These are phyloP conservation scores for Pythium periplocum DNA, from an alignment of 352 stramenopile genomes.

Conservation along the genomic window DNA sequence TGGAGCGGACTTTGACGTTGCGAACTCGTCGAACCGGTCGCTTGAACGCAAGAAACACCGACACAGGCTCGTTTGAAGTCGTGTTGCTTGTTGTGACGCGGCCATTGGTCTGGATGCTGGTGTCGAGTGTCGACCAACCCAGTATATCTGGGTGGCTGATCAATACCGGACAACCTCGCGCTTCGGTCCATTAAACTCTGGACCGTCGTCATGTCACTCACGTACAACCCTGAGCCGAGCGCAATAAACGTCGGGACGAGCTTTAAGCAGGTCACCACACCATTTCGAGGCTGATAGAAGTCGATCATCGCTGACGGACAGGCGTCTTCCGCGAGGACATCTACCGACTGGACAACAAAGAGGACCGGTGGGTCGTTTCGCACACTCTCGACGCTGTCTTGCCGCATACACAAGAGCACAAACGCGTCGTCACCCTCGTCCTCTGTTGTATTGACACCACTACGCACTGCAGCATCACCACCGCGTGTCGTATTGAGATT, in stretches of 20 bases:
- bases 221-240: conserved; percentile 14
- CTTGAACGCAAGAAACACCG: conserved; percentile 12
- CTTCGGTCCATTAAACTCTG: not conserved
- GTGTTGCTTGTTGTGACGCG: not conserved
- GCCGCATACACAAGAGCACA: conserved; percentile 15
- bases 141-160: no score
- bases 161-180: no score
- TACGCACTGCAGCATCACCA: no score
- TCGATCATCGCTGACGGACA: conserved; percentile 8
- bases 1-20: conserved; percentile 1
- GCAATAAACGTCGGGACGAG: not conserved
- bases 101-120: not conserved
- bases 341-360: conserved; percentile 10
- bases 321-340: not conserved
- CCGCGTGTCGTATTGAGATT: no score
- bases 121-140: conserved; percentile 3
- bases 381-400: conserved; percentile 8
- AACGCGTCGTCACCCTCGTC: not conserved
- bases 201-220: conserved; percentile 10
- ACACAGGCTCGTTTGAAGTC: not conserved
- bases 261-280: conserved; percentile 11
- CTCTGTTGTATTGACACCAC: no score
- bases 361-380: not conserved
- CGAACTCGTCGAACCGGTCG: conserved; percentile 11
- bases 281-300: conserved; percentile 4